Base-by-base conservation (phyloP, 176 grass and related monocot species). In the Luzula sylvatica region DNA sequence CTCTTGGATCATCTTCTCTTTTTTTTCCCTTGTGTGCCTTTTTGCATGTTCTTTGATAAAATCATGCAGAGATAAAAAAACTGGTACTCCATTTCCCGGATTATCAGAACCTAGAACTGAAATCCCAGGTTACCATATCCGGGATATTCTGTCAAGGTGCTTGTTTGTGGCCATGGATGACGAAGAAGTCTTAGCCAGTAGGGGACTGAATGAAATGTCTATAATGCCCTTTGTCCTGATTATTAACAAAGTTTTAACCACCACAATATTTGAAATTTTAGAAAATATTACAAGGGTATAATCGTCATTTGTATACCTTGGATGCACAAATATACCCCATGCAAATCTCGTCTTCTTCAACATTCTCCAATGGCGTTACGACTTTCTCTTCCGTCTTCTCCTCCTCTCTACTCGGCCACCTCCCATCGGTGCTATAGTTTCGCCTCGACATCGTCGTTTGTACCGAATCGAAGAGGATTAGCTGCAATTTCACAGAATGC, bases 361-460 rank as follows among this genome's bases (percentile, higher is more conserved):
- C 3, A 13, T 6, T 64, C 60, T 46, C 42, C 43, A 65, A 90
- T 90, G 92, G 92, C 85, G 38, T 63, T 96, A 29, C 74, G 85
- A 53, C 55, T 82, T 32, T 70, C 78, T 50, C 57, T 90, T 39
- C 67, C 82, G 22, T 74, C 77, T 23, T 75, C 92, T n/a, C 76
- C 72, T 75, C 72, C 67, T 76, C 76, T 65, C 26, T 72, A 76
- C 81, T 68, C 72, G 64, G 38, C 24, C 66, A 46, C 3, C 44
- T 75, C n/a, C 20, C 30, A 44, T 50, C 53, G 63, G 26, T 7
- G 30, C 1, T 35, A 35, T 9, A 52, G 24, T 58, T 78, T 45
- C 60, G 65, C 70, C 55, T 73, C 12, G 21, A 61, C 51, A 42
- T 58, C 51, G 11, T 69, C 58, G 1, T 23, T 42, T 21, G 65